Percentiles rank a stretch among this genome's conserved stretches.
Evolutionary conservation across 495 filamentous ascomycete species (phyloP).

Genomic region (Podospora pseudoanserina): DNA sequence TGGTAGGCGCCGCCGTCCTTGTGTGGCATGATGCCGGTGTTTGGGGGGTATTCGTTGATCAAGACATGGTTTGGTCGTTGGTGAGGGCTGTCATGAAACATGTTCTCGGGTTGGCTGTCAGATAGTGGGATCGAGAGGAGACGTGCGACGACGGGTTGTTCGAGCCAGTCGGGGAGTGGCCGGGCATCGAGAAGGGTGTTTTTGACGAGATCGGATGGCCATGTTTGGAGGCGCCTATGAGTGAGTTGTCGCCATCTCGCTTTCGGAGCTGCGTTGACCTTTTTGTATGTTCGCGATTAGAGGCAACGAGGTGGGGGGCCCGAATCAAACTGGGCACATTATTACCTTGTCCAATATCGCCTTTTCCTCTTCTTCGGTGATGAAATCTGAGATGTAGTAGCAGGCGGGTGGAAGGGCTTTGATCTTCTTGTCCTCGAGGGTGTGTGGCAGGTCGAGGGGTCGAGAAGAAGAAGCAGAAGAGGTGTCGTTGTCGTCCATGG

Average conservation of each 20-base stretch:
- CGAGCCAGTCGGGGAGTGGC: conserved; percentile 75
- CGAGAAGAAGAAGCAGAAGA: background rate
- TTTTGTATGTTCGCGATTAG: conserved; percentile 17
- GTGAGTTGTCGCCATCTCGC: conserved; percentile 82
- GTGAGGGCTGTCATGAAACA: conserved; percentile 74
- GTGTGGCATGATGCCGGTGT: conserved; percentile 93
- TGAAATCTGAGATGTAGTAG: conserved; percentile 88
- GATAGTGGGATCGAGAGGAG: conserved; percentile 52
- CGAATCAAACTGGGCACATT: conserved; percentile 4
- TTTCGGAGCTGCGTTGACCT: conserved; percentile 59
- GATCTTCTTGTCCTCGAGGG: conserved; percentile 54
- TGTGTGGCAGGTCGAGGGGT: conserved; percentile 34
- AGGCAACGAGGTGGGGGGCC: conserved; percentile 5
- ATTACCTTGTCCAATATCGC: conserved; percentile 64
- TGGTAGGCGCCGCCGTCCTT: conserved; percentile 89
- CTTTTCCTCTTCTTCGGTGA: conserved; percentile 70
- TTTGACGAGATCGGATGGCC: conserved; percentile 72
- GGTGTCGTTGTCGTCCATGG: background rate
- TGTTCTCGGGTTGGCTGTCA: conserved; percentile 28
- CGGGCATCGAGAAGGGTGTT: conserved; percentile 68
- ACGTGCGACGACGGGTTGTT: conserved; percentile 63
- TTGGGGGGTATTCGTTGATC: conserved; percentile 84
- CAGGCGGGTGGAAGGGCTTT: conserved; percentile 58
- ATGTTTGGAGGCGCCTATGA: conserved; percentile 84
- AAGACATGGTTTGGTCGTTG: conserved; percentile 81